Evolutionary conservation across 305 asterid genomes (phyloP).

Genomic region (Fraxinus paxiana): DNA sequence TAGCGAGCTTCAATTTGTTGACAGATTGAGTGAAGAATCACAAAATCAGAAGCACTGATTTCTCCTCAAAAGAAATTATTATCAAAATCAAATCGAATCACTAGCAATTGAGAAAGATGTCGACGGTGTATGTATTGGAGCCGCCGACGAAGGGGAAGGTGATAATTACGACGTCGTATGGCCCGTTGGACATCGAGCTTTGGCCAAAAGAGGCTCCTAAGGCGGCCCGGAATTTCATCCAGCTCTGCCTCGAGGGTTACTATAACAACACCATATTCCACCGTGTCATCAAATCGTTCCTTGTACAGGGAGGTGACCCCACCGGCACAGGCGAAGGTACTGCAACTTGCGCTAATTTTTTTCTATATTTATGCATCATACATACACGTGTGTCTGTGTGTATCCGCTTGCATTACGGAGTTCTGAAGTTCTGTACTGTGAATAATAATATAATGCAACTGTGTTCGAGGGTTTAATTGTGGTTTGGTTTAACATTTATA

Average conservation of each 20-base stretch:
- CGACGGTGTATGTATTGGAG: constrained; percentile 85
- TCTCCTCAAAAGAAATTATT: background rate
- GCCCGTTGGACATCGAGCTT: constrained; percentile 85
- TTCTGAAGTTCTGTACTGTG: background rate
- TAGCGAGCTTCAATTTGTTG: background rate
- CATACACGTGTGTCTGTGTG: background rate
- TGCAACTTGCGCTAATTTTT: background rate
- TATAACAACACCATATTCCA: constrained; percentile 73
- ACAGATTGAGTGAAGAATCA: background rate
- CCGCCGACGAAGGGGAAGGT: constrained; percentile 98
- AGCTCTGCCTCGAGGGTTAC: constrained; percentile 92
- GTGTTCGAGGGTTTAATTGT: background rate
- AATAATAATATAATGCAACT: background rate
- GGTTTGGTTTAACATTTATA: background rate
- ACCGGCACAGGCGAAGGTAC: constrained; percentile 75
- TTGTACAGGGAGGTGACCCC: constrained; percentile 87
- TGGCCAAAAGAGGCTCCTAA: constrained; percentile 99
- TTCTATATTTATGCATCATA: background rate
- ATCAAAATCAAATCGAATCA: background rate
- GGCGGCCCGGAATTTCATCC: constrained; percentile 90
- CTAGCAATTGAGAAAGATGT: constrained; percentile 36
- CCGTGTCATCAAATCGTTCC: constrained; percentile 75
- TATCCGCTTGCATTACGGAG: background rate
- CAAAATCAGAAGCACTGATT: background rate
- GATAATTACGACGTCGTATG: constrained; percentile 66